Evolutionary conservation across 495 filamentous ascomycete genomes (phyloP), one percentile per base, ranked within the genome.

Genomic region (Cercophora newfieldiana): DNA sequence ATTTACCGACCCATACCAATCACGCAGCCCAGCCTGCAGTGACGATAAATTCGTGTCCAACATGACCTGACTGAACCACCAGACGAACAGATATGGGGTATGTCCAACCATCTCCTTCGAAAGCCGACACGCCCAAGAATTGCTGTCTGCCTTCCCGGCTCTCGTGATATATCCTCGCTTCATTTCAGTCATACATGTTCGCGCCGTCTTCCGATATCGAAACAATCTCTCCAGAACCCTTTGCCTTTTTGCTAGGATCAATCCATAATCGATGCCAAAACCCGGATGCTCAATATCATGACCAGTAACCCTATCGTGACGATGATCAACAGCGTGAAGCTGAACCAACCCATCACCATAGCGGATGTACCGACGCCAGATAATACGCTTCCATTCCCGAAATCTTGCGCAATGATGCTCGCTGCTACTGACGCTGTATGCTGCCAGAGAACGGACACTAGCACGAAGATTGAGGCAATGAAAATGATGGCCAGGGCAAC

Each of bases 291-390:
- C 74, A 97, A 79, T 66, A 96, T 96, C 94, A 98, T 98, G 68
- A 97, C 90, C 44, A 98, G 81, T 75, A 98, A 76, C 25, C 94
- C 94, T 73, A 97, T 96, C 19, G 94, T 97, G 29, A 97, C 93
- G 33, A 97, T 88, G 61, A 97, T 94, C 67, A 98, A 82, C 64
- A 97, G 72, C 31, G 90, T 91, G 72, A 98, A 98, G 16, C 92
- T 91, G 76, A 98, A 97, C 94, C 94, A 98, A 26, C 94, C 94
- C 70, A 98, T 83, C 29, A 97, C 90, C 92, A 98, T 98, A 10
- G 94, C 94, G 3, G 88, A 91, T 5, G 91, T 91, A 2, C 94
- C 94, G 47, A 98, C 93, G 16, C 94, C 94, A 59, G 89, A 91
- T 76, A 86, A 83, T 18, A 98, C 91, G 70, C 89, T 93, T 19